A percentile compares a stretch with the other conserved stretches of the same genome.
Conservation (phyloP, 1,284 basidiomycete species). For the Cutaneotrichosporon mucoides region DNA sequence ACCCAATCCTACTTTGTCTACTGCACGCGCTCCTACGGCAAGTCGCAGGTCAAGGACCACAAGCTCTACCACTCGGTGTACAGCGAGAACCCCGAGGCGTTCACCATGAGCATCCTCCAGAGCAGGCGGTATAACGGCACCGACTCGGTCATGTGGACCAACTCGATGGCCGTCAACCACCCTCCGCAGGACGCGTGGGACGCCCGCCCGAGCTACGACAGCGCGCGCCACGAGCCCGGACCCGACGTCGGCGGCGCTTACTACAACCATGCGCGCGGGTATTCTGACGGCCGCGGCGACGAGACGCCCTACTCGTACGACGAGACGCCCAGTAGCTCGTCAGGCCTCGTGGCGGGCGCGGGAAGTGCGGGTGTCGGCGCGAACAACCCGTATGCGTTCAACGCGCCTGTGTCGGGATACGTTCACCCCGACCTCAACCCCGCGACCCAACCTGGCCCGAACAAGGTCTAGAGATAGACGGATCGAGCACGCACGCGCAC, state of each 20-base stretch:
- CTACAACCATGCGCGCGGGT: slow-evolving; percentile 13
- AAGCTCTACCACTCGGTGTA: slow-evolving; percentile 72
- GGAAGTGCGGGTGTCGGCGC: background rate
- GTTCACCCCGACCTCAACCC: slow-evolving; percentile 7
- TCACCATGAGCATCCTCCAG: slow-evolving; percentile 58
- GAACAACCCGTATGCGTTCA: slow-evolving; percentile 16
- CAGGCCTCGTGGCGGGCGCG: background rate
- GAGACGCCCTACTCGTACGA: background rate
- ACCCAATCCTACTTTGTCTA: slow-evolving; percentile 60
- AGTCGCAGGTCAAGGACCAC: slow-evolving; percentile 71
- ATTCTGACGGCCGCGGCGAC: slow-evolving; percentile 1
- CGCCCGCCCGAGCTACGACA: slow-evolving; percentile 58
- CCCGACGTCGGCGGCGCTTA: slow-evolving; percentile 17
- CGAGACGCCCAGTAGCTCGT: background rate
- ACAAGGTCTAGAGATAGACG: background rate
- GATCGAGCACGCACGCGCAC: no score
- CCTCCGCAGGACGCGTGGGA: slow-evolving; percentile 62
- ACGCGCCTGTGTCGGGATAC: slow-evolving; percentile 13
- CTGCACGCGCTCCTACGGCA: slow-evolving; percentile 67
- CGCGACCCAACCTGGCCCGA: background rate
- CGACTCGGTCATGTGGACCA: slow-evolving; percentile 40
- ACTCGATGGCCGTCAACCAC: slow-evolving; percentile 18
- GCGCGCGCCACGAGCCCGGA: slow-evolving; percentile 17
- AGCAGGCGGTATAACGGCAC: slow-evolving; percentile 59
- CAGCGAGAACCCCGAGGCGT: slow-evolving; percentile 53